Conservation (phyloP, 2,329 filamentous ascomycete genomes). For the Camptophora hylomeconis region DNA sequence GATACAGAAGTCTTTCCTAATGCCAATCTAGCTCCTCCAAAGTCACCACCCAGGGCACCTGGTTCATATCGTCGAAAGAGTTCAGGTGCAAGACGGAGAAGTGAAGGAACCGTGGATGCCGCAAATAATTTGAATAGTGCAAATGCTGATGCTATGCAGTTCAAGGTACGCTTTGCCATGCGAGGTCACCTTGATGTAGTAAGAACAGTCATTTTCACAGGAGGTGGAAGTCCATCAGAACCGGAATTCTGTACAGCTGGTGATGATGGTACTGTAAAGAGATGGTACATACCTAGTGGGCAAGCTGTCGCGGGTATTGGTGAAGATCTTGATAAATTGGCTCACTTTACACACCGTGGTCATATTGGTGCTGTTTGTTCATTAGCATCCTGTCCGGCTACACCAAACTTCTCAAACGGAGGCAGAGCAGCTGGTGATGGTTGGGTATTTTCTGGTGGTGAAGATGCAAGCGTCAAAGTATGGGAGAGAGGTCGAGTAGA, state of each 20-base stretch:
- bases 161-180: slow-evolving; percentile 86
- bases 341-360: slow-evolving; percentile 89
- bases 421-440: slow-evolving; percentile 82
- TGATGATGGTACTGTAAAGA: slow-evolving; percentile 90
- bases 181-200: slow-evolving; percentile 90
- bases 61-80: slow-evolving; percentile 67
- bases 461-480: slow-evolving; percentile 82
- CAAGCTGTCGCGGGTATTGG: slow-evolving; percentile 43
- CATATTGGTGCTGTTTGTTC: slow-evolving; percentile 84
- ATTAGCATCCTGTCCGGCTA: slow-evolving; percentile 73
- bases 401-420: slow-evolving; percentile 78
- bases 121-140: slow-evolving; percentile 29
- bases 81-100: slow-evolving; percentile 56
- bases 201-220: slow-evolving; percentile 89
- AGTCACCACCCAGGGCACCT: slow-evolving; percentile 56
- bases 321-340: slow-evolving; percentile 78
- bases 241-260: slow-evolving; percentile 94
- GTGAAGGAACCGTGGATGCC: slow-evolving; percentile 52
- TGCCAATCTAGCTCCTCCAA: slow-evolving; percentile 62
- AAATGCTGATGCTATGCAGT: slow-evolving; percentile 54
- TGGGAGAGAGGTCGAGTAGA: slow-evolving; percentile 94
- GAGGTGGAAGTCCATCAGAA: slow-evolving; percentile 86
- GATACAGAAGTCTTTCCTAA: slow-evolving; percentile 82
- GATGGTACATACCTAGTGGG: slow-evolving; percentile 83
- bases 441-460: slow-evolving; percentile 96